phyloP scores from a whole-genome alignment of 2,329 filamentous ascomycete species.

The Colletotrichum liaoningense region DNA sequence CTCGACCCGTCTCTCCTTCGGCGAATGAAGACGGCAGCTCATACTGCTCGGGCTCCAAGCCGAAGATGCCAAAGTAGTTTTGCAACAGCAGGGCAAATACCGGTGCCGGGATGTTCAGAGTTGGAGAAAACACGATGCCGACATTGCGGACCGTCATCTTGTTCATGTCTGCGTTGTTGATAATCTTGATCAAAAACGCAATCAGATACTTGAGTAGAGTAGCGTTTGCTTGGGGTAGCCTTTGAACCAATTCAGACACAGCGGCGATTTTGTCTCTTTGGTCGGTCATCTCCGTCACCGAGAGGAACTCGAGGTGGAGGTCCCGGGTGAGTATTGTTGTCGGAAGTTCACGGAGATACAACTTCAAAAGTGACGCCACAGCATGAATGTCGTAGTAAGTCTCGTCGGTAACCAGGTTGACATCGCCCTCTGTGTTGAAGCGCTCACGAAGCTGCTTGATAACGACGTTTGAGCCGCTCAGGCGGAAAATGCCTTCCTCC shows the following conservation, averaged over 20 bases:
- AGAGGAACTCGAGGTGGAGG: constrained; percentile 88
- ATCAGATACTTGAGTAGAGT: constrained; percentile 87
- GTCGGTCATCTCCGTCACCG: constrained; percentile 82
- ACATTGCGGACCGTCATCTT: constrained; percentile 99
- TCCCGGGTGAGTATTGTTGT: constrained; percentile 92
- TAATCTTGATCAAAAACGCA: constrained; percentile 89
- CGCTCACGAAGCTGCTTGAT: constrained; percentile 92
- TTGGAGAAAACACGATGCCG: constrained; percentile 97
- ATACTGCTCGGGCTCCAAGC: constrained; percentile 73
- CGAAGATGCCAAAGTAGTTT: constrained; percentile 89
- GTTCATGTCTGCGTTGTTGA: constrained; percentile 89
- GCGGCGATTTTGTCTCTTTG: constrained; percentile 80
- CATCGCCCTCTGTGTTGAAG: constrained; percentile 92
- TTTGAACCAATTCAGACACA: constrained; percentile 82
- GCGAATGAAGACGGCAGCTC: constrained; percentile 62
- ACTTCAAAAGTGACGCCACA: constrained; percentile 91
- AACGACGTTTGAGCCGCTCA: constrained; percentile 96
- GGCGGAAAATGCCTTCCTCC: constrained; percentile 95
- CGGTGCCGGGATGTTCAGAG: constrained; percentile 93
- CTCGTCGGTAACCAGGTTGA: constrained; percentile 85
- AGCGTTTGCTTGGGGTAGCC: constrained; percentile 83
- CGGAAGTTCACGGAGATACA: constrained; percentile 92
- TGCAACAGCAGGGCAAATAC: constrained; percentile 95
- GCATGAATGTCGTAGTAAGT: constrained; percentile 96
- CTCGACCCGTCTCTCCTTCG: constrained; percentile 42